Base-by-base conservation (phyloP, 2,329 filamentous ascomycete genomes). In the Onygenales sp. region DNA sequence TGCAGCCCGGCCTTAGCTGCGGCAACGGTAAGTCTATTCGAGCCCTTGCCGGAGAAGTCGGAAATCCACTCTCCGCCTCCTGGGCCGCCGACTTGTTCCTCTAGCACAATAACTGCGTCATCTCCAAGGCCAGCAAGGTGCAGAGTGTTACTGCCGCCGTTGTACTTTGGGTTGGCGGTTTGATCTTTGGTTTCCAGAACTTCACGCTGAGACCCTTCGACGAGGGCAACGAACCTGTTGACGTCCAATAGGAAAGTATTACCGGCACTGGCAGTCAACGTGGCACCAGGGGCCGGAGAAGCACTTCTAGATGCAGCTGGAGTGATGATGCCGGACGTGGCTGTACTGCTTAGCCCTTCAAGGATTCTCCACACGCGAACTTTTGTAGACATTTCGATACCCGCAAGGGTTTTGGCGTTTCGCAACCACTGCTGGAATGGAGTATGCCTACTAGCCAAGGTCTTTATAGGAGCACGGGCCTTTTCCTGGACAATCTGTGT, bases 101-200 rank as follows among this genome's bases (percentile, higher is more conserved):
- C 92, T 4, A 97, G 73, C n/a, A 95, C 82, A 49, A 96, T 77
- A 3, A 84, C 82, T 63, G 88, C 83, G 57, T 88, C 84, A 34
- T 82, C 81, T n/a, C 78, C 80, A 21, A 96, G 75, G 1, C 84
- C 84, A 49, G 83, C 79, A 52, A 82, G 73, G 42, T 81, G 79
- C 47, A 96, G 70, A 1, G 80, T 82, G 55, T 82, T 77, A 21
- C 73, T 78, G 10, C 46, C 21, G 11, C 90, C 89, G 59, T 94
- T 95, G 69, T 87, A 92, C 37, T 89, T 90, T 2, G 74, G 61
- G 61, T 94, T 85, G 53, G 73, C 73, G 0, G 88, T 93, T 47
- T 84, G 76, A 66, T 97, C 92, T 42, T 79, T 77, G 17, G 78
- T 71, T 2, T 85, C 76, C 34, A 87, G 63, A 3, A 79, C 65